phyloP scores from a whole-genome alignment of 73 alveolate species.

The Blepharisma japonicum region DNA sequence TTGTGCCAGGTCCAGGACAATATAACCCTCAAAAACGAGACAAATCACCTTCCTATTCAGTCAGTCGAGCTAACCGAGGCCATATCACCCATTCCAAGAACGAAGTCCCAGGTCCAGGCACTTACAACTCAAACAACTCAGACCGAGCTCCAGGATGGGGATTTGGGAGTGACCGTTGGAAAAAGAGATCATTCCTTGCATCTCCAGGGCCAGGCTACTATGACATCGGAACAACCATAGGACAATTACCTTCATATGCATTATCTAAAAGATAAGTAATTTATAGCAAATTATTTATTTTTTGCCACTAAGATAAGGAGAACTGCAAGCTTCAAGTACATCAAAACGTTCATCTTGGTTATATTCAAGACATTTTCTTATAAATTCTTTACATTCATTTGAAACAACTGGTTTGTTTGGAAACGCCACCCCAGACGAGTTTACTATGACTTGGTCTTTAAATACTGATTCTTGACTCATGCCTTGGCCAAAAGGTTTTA shows the following conservation, averaged over 20 bases:
- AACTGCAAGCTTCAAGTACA: slow-evolving; percentile 50
- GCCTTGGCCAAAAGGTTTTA: slow-evolving; percentile 97
- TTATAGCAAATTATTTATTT: not conserved
- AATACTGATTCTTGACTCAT: slow-evolving; percentile 86
- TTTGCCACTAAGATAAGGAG: slow-evolving; percentile 38
- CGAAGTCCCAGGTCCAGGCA: slow-evolving; percentile 19
- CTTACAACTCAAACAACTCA: not conserved
- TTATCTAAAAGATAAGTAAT: not conserved
- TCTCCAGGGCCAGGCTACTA: slow-evolving; percentile 48
- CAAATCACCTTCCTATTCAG: not conserved
- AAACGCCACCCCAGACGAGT: slow-evolving; percentile 82
- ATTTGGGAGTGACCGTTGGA: slow-evolving; percentile 20
- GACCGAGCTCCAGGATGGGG: slow-evolving; percentile 7
- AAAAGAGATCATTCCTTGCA: slow-evolving; percentile 26
- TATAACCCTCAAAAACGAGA: not conserved
- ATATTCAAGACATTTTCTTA: slow-evolving; percentile 83
- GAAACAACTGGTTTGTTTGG: slow-evolving; percentile 88
- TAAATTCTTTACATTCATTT: slow-evolving; percentile 93
- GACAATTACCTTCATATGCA: too few relatives aligned
- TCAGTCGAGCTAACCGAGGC: not conserved
- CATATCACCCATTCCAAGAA: not conserved
- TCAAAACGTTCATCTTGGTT: slow-evolving; percentile 56
- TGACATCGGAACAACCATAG: not conserved
- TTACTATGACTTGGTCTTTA: slow-evolving; percentile 80
- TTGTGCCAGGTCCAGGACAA: slow-evolving; percentile 2